These are phyloP conservation scores for Coniochaeta hoffmannii DNA, from an alignment of 2,329 filamentous ascomycete genomes.

Conservation along the genomic window DNA sequence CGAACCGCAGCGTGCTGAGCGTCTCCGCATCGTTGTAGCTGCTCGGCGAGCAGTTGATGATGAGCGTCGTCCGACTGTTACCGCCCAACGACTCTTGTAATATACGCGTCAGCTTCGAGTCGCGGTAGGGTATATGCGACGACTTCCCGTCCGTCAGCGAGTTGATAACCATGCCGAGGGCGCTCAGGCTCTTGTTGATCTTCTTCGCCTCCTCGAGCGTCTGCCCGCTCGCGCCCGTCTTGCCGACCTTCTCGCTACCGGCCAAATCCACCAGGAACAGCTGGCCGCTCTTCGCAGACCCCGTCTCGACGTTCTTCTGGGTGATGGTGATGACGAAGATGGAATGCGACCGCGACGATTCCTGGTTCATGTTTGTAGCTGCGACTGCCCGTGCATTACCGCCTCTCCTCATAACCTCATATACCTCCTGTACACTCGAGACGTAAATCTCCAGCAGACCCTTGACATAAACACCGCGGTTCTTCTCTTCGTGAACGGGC, in stretches of 20 bases:
- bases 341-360: constrained; percentile 95
- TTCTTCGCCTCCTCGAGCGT: constrained; percentile 98
- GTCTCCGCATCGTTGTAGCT: constrained; percentile 98
- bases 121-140: constrained; percentile 90
- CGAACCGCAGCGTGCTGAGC: constrained; percentile 83
- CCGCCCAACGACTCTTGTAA: constrained; percentile 94
- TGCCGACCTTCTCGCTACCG: constrained; percentile 96
- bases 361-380: constrained; percentile 98
- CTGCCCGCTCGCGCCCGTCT: constrained; percentile 95
- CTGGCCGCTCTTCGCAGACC: constrained; percentile 91
- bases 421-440: constrained; percentile 90
- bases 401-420: constrained; percentile 92
- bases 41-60: constrained; percentile 98
- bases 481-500: constrained; percentile 97
- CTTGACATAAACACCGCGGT: constrained; percentile 92
- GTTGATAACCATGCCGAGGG: constrained; percentile 98
- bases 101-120: constrained; percentile 96
- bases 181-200: constrained; percentile 99
- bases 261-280: constrained; percentile 97
- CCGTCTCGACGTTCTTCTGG: constrained; percentile 96
- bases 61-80: constrained; percentile 95
- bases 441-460: constrained; percentile 92
- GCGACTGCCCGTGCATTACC: constrained; percentile 85
- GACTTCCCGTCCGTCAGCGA: constrained; percentile 95
- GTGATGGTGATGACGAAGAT: constrained; percentile 97